phyloP scores from a whole-genome alignment of 164 flowering plant genomes.

The Berberis vulgaris region DNA sequence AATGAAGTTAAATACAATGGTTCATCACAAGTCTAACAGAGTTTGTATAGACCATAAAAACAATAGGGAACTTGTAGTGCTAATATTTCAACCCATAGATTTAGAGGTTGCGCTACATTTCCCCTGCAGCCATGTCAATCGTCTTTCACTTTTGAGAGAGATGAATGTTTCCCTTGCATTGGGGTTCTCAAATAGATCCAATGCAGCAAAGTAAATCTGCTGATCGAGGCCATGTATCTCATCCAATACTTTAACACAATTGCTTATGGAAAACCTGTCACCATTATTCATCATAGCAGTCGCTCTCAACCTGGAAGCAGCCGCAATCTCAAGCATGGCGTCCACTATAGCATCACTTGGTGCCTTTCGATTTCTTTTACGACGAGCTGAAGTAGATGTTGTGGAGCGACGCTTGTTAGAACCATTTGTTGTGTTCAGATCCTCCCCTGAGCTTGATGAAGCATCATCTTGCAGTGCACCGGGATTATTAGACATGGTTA shows the following conservation, averaged over 20 bases:
- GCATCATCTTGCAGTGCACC: constrained; percentile 46
- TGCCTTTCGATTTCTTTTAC: constrained; percentile 63
- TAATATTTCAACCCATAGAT: constrained; percentile 13
- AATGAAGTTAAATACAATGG: constrained; percentile 4
- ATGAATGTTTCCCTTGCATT: constrained; percentile 59
- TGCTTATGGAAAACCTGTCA: constrained; percentile 65
- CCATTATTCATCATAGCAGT: constrained; percentile 51
- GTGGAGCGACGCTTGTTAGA: constrained; percentile 42
- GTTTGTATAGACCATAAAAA: not conserved
- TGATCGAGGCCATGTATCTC: constrained; percentile 66
- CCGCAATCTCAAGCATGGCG: constrained; percentile 74
- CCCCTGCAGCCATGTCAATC: constrained; percentile 57
- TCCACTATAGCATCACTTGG: constrained; percentile 63
- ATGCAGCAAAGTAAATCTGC: constrained; percentile 44
- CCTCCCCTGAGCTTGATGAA: constrained; percentile 67
- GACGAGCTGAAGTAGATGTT: constrained; percentile 36
- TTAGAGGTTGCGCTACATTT: constrained; percentile 35
- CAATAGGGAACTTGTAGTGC: not conserved
- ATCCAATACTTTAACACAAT: constrained; percentile 58
- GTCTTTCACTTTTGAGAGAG: constrained; percentile 50
- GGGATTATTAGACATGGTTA: constrained; percentile 38
- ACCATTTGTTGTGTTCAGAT: constrained; percentile 51
- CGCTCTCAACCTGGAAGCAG: constrained; percentile 75
- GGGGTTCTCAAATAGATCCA: constrained; percentile 64
- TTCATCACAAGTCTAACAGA: constrained; percentile 1